Base-by-base conservation (phyloP, 176 grass and related monocot genomes). In the Oropetium thomaeum region DNA sequence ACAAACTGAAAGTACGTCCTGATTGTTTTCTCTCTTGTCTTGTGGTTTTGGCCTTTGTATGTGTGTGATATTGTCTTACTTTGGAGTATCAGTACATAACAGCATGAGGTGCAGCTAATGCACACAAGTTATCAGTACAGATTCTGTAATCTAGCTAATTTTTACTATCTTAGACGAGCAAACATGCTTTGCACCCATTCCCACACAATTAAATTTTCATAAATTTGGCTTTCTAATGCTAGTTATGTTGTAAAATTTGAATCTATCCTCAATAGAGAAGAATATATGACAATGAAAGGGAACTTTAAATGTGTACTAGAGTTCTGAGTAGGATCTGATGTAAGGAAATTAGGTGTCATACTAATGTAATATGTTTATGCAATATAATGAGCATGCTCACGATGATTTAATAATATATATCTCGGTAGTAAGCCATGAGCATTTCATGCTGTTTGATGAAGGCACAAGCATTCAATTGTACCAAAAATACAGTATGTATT, bases 1-100 rank as follows among this genome's bases (percentile, higher is more conserved):
- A 69, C 39, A 82, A 71, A 22, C 53, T 81, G 65, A 48, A 77
- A 35, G 84, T 81, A 79, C 35, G 69, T 29, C 10, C 11, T 16
- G 27, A 15, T 16, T 40, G 20, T 52, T 19, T 33, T 34, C 30
- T 40, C 19, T 41, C 9, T 29, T 27, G 25, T 25, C 51, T 26
- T 23, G 7, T 54, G n/a, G 25, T 38, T 25, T 12, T 16, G 31
- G 49, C 23, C 49, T 72, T 37, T 55, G 49, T 39, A 17, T 73
- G 70, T 17, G 5, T 43, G 5, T 40, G 12, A 58, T 27, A 25
- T 40, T 73, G 7, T 17, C 58, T 8, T 28, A 15, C 1, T 73
- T 58, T 16, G 52, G 52, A 55, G 52, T 55, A 3, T 5, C 6
- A 16, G 55, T 58, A 29, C 55, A 29, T 23, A 11, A 11, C 23